Evolutionary conservation across 495 filamentous ascomycete genomes (phyloP), one percentile per base, ranked within the genome.

Genomic region (Penicillium verhagenii): DNA sequence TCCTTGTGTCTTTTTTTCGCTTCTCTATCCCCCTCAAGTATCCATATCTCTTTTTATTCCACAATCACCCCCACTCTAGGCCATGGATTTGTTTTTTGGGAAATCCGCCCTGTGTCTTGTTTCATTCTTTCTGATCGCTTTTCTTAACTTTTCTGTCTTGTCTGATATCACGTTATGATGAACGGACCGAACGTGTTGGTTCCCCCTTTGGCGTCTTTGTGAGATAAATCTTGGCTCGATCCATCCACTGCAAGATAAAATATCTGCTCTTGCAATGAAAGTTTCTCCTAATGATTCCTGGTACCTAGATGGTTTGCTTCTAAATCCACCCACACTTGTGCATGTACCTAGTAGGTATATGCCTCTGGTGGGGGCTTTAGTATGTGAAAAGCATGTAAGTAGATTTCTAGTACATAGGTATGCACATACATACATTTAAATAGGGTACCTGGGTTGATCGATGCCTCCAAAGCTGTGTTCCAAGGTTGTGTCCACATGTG

Each of bases 81-180:
- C 10, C 25, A 3, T 43, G 49, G 49, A 35, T 44, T 28, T 33
- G 28, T 26, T n/a, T 14, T 33, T n/a, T n/a, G n/a, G 21, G 50
- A 20, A 53, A 26, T 50, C 54, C 25, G 37, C 31, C 50, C 54
- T 60, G 42, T 54, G 38, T 52, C 48, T 44, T 39, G 42, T 61
- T 24, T 43, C 47, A 48, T 54, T 64, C 26, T 54, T 56, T 52
- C 59, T 64, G 54, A 21, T 33, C 14, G 18, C 35, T 57, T 59
- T 45, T 54, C 44, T 61, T 53, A 47, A 40, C 29, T 52, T 54
- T 63, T 47, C 59, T 67, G 53, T 56, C 52, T 57, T 64, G 61
- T 57, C 57, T 65, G 63, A 65, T 65, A 58, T 58, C 64, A 64
- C 55, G 56, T 63, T 65, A 66, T 39, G 62, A 63, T 60, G 56